Evolutionary conservation across 192 early-diverging fungal species (phyloP), one percentile per base, ranked within the genome.

Genomic region (Coemansia sp.): DNA sequence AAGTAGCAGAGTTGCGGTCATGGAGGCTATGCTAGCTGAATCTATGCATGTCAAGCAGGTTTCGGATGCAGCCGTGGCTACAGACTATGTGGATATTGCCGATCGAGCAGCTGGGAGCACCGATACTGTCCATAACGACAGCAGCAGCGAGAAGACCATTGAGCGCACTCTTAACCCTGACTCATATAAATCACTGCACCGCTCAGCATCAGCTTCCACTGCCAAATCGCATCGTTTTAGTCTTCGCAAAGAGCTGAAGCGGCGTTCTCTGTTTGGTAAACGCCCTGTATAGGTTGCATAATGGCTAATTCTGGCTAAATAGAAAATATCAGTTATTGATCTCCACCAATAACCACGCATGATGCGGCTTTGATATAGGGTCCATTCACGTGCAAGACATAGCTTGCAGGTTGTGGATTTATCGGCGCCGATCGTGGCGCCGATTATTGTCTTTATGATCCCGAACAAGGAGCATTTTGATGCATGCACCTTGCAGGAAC

Each of bases 211-310:
- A n/a, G 30, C 44, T 3, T 28, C 33, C 44, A 47, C 31, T 12
- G 9, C 15, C 18, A 46, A 36, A 13, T 23, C 44, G 33, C 55
- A 36, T 11, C 55, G 55, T 39, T 65, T 69, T 33, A 65, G 72
- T 50, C 48, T 76, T 30, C 59, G 55, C 23, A 36, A 55, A n/a
- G 62, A 56, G 51, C 52, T 68, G 39, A 76, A 50, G 54, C 53
- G 62, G 18, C 58, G 49, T 51, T 58, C 62, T 19, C 65, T 66
- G 61, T 76, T 76, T 40, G 62, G 62, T 1, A 64, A 55, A n/a
- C 63, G 61, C 16, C 30, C 55, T 9, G 37, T 19, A 21, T 57
- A 55, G 39, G 1, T 46, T 28, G 16, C 36, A 12, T 30, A 38
- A 31, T 41, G 20, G 35, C 44, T 23, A 10, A 16, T 12, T 41